Evolutionary conservation across 179 eudicot species (phyloP).

Genomic region (Gypsophila paniculata): DNA sequence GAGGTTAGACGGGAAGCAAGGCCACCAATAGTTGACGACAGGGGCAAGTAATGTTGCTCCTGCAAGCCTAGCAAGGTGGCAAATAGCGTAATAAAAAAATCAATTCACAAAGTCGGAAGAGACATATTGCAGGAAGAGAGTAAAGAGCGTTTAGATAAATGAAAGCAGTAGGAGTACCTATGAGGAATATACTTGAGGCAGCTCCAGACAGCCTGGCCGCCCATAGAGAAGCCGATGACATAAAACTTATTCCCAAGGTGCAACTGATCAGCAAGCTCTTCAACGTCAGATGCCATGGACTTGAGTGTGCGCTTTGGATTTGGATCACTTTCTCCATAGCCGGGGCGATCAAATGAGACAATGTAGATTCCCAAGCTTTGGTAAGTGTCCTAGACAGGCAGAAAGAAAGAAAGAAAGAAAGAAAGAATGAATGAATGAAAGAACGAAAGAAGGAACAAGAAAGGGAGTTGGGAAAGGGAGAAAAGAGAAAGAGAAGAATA

Average conservation of each 20-base stretch:
- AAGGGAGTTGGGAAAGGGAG: not conserved
- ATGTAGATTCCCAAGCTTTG: constrained; percentile 36
- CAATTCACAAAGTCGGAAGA: not conserved
- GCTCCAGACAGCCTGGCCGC: constrained; percentile 36
- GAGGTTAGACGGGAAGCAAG: constrained; percentile 38
- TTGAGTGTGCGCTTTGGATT: constrained; percentile 27
- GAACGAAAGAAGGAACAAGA: not conserved
- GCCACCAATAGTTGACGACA: constrained; percentile 54
- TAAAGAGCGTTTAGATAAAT: not conserved
- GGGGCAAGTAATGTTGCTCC: constrained; percentile 50
- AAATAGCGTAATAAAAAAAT: not conserved
- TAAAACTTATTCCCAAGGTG: constrained; percentile 37
- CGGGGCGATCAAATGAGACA: constrained; percentile 42
- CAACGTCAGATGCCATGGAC: constrained; percentile 36
- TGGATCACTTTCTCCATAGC: constrained; percentile 49
- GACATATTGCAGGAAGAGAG: not conserved
- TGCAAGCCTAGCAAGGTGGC: constrained; percentile 32
- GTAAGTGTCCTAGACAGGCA: constrained; percentile 25
- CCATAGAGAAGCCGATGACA: constrained; percentile 38
- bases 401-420: not conserved
- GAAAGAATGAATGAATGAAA: not conserved
- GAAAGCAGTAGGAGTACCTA: constrained; percentile 24
- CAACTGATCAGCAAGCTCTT: constrained; percentile 40
- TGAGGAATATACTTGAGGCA: constrained; percentile 46
- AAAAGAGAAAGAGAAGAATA: constrained; percentile 11